phyloP scores from a whole-genome alignment of 2,329 filamentous ascomycete genomes.

The Hysterium pulicare region DNA sequence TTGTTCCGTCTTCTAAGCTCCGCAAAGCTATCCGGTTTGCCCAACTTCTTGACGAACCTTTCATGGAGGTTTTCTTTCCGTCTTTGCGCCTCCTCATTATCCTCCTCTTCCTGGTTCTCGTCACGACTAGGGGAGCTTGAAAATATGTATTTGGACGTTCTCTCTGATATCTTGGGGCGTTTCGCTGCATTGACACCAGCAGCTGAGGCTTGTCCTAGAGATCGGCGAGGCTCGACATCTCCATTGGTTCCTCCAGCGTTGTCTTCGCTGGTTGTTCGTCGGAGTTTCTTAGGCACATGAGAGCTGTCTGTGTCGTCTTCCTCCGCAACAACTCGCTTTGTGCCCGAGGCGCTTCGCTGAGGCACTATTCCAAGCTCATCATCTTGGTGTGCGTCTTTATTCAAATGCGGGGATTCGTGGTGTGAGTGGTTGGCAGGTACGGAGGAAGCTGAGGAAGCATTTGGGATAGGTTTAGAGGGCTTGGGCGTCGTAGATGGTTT shows the following conservation, averaged over 20 bases:
- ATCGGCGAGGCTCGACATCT: slow-evolving; percentile 14
- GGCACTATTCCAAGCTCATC: slow-evolving; percentile 10
- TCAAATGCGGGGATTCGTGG: background rate
- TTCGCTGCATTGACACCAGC: slow-evolving; percentile 24
- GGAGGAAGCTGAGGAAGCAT: background rate
- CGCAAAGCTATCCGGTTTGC: slow-evolving; percentile 75
- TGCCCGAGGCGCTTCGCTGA: slow-evolving; percentile 6
- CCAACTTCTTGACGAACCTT: slow-evolving; percentile 87
- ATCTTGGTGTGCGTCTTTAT: no score
- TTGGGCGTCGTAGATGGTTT: slow-evolving; percentile 37
- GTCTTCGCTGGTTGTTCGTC: slow-evolving; percentile 10
- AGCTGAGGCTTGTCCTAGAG: slow-evolving; percentile 20
- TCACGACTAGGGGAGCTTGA: slow-evolving; percentile 45
- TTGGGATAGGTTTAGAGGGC: slow-evolving; percentile 8
- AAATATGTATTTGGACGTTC: slow-evolving; percentile 60
- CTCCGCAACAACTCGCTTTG: slow-evolving; percentile 40
- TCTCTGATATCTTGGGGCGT: slow-evolving; percentile 39
- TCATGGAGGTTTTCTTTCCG: slow-evolving; percentile 71
- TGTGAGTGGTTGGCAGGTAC: slow-evolving; percentile 13
- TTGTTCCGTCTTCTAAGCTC: slow-evolving; percentile 61
- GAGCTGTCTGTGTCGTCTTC: slow-evolving; percentile 26
- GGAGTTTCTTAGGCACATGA: slow-evolving; percentile 39
- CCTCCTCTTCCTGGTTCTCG: slow-evolving; percentile 39
- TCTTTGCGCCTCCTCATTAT: slow-evolving; percentile 53
- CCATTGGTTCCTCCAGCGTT: slow-evolving; percentile 14